phyloP scores from a whole-genome alignment of 2,329 filamentous ascomycete genomes.

The Stagonosporopsis tanaceti region DNA sequence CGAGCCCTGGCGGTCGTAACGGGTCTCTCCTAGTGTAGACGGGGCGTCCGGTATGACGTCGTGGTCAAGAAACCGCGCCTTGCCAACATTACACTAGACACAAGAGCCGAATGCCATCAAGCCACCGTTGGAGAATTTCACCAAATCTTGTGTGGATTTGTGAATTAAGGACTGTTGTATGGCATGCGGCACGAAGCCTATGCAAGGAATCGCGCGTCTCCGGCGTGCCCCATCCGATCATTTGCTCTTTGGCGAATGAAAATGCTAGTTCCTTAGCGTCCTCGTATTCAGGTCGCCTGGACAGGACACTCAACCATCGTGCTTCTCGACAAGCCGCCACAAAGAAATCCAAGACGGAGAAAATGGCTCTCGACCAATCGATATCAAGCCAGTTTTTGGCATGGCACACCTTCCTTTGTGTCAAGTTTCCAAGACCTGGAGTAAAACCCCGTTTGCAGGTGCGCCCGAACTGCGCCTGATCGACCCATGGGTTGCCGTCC shows the following conservation, averaged over 20 bases:
- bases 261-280: constrained; percentile 16
- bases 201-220: constrained; percentile 10
- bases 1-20: constrained; percentile 7
- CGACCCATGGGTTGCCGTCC: constrained; percentile 15
- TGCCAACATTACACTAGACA: constrained; percentile 9
- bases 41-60: constrained; percentile 18
- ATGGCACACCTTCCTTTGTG: constrained; percentile 15
- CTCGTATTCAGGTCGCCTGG: constrained; percentile 20
- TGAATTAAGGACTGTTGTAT: neutral
- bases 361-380: constrained; percentile 3
- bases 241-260: constrained; percentile 12
- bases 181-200: constrained; percentile 5
- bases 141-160: neutral
- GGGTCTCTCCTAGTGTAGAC: constrained; percentile 11
- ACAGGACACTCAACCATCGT: constrained; percentile 14
- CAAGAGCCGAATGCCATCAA: constrained; percentile 15
- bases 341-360: constrained; percentile 16
- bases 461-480: constrained; percentile 17
- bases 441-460: constrained; percentile 7
- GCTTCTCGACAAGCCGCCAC: constrained; percentile 20
- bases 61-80: neutral
- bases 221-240: constrained; percentile 12
- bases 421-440: constrained; percentile 1
- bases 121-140: constrained; percentile 3
- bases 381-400: neutral